Conservation (phyloP, 805 yeast species). For the Tetrapisispora taiwanensis region DNA sequence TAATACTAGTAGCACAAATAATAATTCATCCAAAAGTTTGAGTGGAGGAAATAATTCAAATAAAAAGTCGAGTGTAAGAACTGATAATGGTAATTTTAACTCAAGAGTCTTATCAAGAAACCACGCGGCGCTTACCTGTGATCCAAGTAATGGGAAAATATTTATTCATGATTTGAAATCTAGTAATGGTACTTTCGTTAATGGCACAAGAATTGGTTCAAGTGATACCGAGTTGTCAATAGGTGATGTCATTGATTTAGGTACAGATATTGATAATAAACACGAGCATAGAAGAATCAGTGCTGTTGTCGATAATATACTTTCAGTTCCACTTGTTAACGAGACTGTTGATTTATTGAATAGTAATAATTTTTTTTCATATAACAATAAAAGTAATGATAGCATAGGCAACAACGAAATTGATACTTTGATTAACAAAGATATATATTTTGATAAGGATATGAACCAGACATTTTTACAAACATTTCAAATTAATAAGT, state of each 20-base stretch:
- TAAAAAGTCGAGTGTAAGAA: conserved; percentile 29
- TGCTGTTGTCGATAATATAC: conserved; percentile 65
- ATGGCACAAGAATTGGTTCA: conserved; percentile 50
- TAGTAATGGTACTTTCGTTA: conserved; percentile 85
- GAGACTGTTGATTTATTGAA: conserved; percentile 3
- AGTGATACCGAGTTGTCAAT: conserved; percentile 47
- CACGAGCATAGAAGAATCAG: conserved; percentile 69
- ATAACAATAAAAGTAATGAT: neutral
- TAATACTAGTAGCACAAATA: neutral
- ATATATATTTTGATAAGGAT: neutral
- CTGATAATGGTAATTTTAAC: conserved; percentile 82
- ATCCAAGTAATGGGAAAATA: conserved; percentile 46
- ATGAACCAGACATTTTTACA: neutral
- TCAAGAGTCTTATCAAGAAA: conserved; percentile 84
- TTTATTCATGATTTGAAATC: conserved; percentile 75
- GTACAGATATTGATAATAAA: conserved; percentile 64
- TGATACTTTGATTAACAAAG: neutral
- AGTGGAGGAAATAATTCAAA: conserved; percentile 6
- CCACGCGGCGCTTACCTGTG: conserved; percentile 80
- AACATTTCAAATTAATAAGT: neutral
- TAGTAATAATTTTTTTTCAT: neutral
- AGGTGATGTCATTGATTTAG: conserved; percentile 73
- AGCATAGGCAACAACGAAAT: neutral
- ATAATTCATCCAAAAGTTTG: neutral
- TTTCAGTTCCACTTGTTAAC: conserved; percentile 31